A percentile compares a stretch with the other conserved stretches of the same genome.
Evolutionary conservation across 192 early-diverging fungal species (phyloP).

Genomic region (Linnemannia exigua): DNA sequence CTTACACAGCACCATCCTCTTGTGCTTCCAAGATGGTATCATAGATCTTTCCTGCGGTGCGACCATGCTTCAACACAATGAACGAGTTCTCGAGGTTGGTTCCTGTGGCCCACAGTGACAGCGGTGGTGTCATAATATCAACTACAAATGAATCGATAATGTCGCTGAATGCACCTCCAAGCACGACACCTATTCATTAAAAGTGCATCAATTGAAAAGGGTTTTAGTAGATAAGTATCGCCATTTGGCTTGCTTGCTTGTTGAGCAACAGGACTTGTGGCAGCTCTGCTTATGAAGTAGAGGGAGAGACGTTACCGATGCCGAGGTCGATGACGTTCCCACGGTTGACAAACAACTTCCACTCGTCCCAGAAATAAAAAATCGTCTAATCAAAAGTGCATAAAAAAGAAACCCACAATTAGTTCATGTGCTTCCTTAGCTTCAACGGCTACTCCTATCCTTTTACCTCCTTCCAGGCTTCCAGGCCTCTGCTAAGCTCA

Average conservation of each 20-base stretch:
- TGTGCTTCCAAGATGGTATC: slow-evolving; percentile 56
- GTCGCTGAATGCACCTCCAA: slow-evolving; percentile 56
- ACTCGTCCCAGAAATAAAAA: slow-evolving; percentile 52
- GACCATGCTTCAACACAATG: slow-evolving; percentile 51
- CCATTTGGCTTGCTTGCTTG: not conserved
- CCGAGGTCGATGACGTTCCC: slow-evolving; percentile 37
- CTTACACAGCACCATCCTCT: slow-evolving; percentile 60
- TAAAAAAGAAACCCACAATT: not conserved
- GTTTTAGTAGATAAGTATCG: not conserved
- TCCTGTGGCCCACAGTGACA: slow-evolving; percentile 52
- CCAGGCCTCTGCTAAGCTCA: not conserved
- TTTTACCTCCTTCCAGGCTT: not conserved
- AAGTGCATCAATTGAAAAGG: not conserved
- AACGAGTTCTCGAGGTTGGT: slow-evolving; percentile 61
- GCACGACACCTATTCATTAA: slow-evolving; percentile 46
- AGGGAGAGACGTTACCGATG: slow-evolving; percentile 4
- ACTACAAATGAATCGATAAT: slow-evolving; percentile 59
- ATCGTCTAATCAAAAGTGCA: slow-evolving; percentile 7
- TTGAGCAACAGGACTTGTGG: not conserved
- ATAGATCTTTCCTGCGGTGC: slow-evolving; percentile 25
- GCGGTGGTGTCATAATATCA: slow-evolving; percentile 59
- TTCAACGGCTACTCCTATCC: not conserved
- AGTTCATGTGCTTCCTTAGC: not conserved
- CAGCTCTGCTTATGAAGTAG: not conserved
- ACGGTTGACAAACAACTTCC: slow-evolving; percentile 35